phyloP scores from a whole-genome alignment of 1,284 basidiomycete species.

The Farysia itapuensis region DNA sequence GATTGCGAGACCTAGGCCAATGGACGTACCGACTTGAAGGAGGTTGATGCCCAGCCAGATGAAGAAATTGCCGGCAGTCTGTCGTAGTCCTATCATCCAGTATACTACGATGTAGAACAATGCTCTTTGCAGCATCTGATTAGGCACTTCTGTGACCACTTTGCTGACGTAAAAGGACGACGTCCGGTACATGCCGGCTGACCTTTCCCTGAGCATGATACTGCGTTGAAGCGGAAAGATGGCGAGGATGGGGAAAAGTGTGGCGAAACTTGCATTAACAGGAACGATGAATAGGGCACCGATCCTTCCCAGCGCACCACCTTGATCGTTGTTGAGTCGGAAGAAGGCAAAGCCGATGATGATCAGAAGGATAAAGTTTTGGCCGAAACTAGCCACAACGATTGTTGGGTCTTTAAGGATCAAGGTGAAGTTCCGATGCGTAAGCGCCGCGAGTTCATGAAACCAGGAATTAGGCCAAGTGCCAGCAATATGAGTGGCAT shows the following conservation, averaged over 20 bases:
- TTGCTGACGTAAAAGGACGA: slow-evolving; percentile 38
- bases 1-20: slow-evolving; percentile 32
- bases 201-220: slow-evolving; percentile 41
- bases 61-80: slow-evolving; percentile 26
- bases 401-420: slow-evolving; percentile 35
- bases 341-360: slow-evolving; percentile 45
- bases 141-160: slow-evolving; percentile 40
- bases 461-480: slow-evolving; percentile 40
- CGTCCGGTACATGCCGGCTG: slow-evolving; percentile 35
- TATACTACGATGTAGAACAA: slow-evolving; percentile 25
- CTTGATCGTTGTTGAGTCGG: slow-evolving; percentile 20
- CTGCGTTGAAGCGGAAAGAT: slow-evolving; percentile 37
- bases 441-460: slow-evolving; percentile 29
- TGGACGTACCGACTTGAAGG: slow-evolving; percentile 16
- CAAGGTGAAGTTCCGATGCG: slow-evolving; percentile 30
- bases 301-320: slow-evolving; percentile 36
- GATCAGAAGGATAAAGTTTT: slow-evolving; percentile 30
- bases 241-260: slow-evolving; percentile 38
- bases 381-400: slow-evolving; percentile 30
- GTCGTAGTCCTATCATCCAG: slow-evolving; percentile 39
- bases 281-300: slow-evolving; percentile 44
- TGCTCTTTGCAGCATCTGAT: slow-evolving; percentile 24
- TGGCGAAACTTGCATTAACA: slow-evolving; percentile 32
- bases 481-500: slow-evolving; percentile 8
- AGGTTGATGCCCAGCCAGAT: slow-evolving; percentile 40